Evolutionary conservation across 306 rosid genomes (phyloP).

Genomic region (Fagus crenata): DNA sequence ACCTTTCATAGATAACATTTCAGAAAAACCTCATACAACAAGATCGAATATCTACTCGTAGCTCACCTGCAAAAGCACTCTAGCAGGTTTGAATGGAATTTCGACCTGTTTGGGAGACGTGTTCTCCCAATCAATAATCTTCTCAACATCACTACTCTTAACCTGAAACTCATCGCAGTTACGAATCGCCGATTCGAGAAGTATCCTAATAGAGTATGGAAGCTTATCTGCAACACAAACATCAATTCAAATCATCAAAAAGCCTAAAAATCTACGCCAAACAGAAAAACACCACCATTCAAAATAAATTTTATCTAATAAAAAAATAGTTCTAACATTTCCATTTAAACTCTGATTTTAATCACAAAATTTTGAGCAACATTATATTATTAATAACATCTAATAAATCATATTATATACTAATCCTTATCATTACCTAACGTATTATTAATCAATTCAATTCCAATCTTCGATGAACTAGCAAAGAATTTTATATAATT

Average conservation of each 20-base stretch:
- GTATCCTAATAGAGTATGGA: slow-evolving; percentile 88
- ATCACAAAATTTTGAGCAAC: not conserved
- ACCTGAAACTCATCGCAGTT: slow-evolving; percentile 96
- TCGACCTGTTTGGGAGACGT: slow-evolving; percentile 80
- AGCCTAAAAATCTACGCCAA: not conserved
- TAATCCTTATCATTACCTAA: not conserved
- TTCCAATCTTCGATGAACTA: not conserved
- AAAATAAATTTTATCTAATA: not conserved
- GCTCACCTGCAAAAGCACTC: slow-evolving; percentile 93
- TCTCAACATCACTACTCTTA: slow-evolving; percentile 74
- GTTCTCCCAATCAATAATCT: slow-evolving; percentile 90
- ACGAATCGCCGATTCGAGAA: slow-evolving; percentile 93
- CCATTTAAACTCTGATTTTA: not conserved
- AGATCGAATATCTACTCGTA: not conserved
- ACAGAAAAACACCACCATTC: slow-evolving; percentile 9
- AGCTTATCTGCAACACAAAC: slow-evolving; percentile 60
- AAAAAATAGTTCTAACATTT: not conserved
- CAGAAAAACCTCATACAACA: not conserved
- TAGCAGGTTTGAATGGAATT: slow-evolving; percentile 94
- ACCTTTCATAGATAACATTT: not conserved
- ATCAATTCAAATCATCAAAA: slow-evolving; percentile 24
- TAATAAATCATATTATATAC: not conserved
- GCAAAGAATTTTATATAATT: not conserved
- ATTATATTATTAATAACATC: not conserved
- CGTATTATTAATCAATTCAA: not conserved